Conservation (phyloP, 2,329 filamentous ascomycete species). For the Penicillium sp. region DNA sequence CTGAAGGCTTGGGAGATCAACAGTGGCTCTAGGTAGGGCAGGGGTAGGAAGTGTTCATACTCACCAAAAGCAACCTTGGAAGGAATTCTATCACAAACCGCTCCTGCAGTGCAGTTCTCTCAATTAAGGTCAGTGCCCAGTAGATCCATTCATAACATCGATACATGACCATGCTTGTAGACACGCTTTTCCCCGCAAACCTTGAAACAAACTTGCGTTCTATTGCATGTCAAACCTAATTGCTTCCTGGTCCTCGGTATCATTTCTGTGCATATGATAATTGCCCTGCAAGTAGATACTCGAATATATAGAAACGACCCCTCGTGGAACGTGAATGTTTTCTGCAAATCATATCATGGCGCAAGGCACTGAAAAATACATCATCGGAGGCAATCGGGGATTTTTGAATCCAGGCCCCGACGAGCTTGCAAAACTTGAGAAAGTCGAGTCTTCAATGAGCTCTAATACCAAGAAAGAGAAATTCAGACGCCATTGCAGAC, state of each 20-base stretch:
- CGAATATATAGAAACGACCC: background rate
- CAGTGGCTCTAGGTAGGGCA: background rate
- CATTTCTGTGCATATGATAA: constrained; percentile 3
- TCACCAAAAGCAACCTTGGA: background rate
- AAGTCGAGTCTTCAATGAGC: constrained; percentile 13
- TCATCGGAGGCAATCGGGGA: constrained; percentile 17
- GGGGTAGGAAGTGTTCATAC: background rate
- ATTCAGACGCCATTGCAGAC: constrained; percentile 44
- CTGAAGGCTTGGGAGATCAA: background rate
- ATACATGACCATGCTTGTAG: background rate
- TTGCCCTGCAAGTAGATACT: background rate
- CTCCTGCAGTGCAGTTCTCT: too few relatives aligned
- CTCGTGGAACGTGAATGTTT: background rate
- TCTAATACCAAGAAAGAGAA: constrained; percentile 30
- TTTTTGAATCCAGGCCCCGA: constrained; percentile 10
- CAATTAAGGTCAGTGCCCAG: background rate
- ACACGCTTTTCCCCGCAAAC: constrained; percentile 3
- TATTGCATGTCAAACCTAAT: background rate
- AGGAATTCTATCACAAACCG: background rate
- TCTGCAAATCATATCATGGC: background rate
- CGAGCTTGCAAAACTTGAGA: constrained; percentile 9
- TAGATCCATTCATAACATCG: background rate
- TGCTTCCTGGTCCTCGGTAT: constrained; percentile 1
- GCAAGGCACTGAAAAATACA: constrained; percentile 6
- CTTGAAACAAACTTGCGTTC: background rate